Base-by-base conservation (phyloP, 2,329 filamentous ascomycete genomes). In the Periglandula ipomoeae region DNA sequence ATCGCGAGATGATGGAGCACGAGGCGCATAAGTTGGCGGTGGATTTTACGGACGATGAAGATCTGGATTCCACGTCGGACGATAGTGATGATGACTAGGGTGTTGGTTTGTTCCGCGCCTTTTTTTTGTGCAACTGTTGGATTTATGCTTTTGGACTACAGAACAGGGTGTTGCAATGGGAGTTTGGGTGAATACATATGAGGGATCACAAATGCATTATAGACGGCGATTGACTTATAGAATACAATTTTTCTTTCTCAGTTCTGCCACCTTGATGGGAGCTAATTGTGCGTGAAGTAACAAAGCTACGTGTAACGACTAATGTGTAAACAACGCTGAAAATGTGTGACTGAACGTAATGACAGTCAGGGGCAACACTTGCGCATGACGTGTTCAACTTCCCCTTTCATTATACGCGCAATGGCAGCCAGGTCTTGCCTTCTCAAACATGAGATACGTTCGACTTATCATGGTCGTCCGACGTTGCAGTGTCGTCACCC, bases 1-100 rank as follows among this genome's bases (percentile, higher is more conserved):
- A 91, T 69, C 79, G 84, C 45, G 93, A 98, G 70, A 91, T 97
- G 84, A 79, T 82, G 41, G 89, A 95, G 65, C 88, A 95, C 56
- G 78, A 83, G 58, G 75, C 75, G 54, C 82, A 82, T 60, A 81
- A 74, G 58, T 53, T 65, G 38, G 65, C 61, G 5, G 65, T 72
- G 3, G 72, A 75, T 47, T 60, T 72, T 49, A 67, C 68, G 13
- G 71, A 73, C 43, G 72, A 71, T 40, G 71, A 74, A 46, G 72
- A 75, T 46, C 68, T 63, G 19, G 69, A 72, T 42, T 58, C 64
- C 10, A 17, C 32, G 6, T 22, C 40, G 10, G 19, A 26, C 4
- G 32, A 30, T 5, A 24, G 13, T 5, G 44, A 10, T 4, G 10
- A 9, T 5, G 34, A 46, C 11, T 22, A 39, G 37, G 11, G 22